Base-by-base conservation (phyloP, 805 yeast genomes). In the Starmerella asiatica region DNA sequence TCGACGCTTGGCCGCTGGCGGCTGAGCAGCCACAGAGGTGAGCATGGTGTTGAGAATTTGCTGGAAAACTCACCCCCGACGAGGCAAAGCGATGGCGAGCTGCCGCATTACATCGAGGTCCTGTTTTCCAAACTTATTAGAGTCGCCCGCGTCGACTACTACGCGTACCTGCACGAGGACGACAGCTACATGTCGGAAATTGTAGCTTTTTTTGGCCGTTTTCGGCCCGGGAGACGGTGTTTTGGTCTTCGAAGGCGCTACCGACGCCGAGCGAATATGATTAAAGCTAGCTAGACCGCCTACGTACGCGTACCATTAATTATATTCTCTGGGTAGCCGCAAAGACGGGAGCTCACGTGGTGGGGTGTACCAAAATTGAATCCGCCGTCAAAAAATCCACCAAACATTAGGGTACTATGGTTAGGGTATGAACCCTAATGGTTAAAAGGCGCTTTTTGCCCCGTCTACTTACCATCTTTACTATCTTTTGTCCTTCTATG, bases 291-390 rank as follows among this genome's bases (percentile, higher is more conserved):
- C 32, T 1, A 65, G 69, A 3, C 57, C 80, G 29, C 58, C 84
- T 34, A 75, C 79, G 49, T 73, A 91, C 38, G 78, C 75, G 50
- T 61, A 76, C 45, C 60, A 84, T 11, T 69, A 80, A 43, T 49
- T 85, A 12, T 55, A 69, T n/a, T 65, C 85, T 5, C 55, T 71
- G 7, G 71, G 81, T 1, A 91, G 91, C 52, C 94, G 84, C 52
- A 96, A 86, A 55, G 84, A 83, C 54, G 99, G 99, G 33, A 91
- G n/a, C n/a, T n/a, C n/a, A n/a, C n/a, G n/a, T n/a, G n/a, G n/a
- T n/a, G n/a, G n/a, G n/a, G n/a, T n/a, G n/a, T n/a, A n/a, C n/a
- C n/a, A n/a, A n/a, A n/a, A n/a, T n/a, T n/a, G n/a, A n/a, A n/a
- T n/a, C n/a, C n/a, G n/a, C n/a, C n/a, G n/a, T n/a, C n/a, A n/a